Percentiles rank a stretch among this genome's conserved stretches.
phyloP scores from a whole-genome alignment of 208 protist species.

The Phytomonas sp. region DNA sequence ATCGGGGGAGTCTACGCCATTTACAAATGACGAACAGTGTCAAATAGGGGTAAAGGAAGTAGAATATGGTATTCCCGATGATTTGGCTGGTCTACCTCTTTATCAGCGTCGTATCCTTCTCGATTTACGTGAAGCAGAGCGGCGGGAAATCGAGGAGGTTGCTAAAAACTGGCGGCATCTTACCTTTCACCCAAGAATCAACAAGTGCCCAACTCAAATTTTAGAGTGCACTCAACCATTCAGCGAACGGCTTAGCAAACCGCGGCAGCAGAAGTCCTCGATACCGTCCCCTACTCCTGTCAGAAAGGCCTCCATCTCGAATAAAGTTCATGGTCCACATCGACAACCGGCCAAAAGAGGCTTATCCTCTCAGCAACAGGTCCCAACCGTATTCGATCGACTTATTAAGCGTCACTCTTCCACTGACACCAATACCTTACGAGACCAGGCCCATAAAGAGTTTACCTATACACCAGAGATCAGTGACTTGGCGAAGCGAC shows the following conservation, averaged over 20 bases:
- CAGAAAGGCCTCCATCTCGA: neutral
- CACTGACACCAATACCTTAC: neutral
- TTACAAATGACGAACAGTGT: neutral
- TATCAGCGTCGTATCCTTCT: slow-evolving; percentile 59
- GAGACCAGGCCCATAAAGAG: neutral
- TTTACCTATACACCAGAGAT: neutral
- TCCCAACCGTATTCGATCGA: neutral
- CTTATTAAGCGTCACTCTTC: neutral
- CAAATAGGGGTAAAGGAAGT: neutral
- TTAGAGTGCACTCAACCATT: neutral
- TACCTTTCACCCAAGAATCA: slow-evolving; percentile 39
- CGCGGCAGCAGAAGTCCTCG: neutral
- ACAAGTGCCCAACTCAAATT: slow-evolving; percentile 4
- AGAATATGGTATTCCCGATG: neutral
- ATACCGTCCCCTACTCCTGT: neutral
- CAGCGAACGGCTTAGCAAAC: neutral
- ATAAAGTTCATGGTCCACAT: neutral
- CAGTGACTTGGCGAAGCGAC: neutral
- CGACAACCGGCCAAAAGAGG: neutral
- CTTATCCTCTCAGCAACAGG: neutral
- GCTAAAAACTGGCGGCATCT: slow-evolving; percentile 36
- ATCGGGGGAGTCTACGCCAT: neutral
- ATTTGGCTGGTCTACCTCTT: slow-evolving; percentile 21
- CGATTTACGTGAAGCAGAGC: slow-evolving; percentile 42
- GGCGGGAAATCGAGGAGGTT: slow-evolving; percentile 41